Percentiles rank a stretch among this genome's conserved stretches.
These are phyloP conservation scores for Rosa multiflora DNA, from an alignment of 306 rosid species.

Conservation along the genomic window DNA sequence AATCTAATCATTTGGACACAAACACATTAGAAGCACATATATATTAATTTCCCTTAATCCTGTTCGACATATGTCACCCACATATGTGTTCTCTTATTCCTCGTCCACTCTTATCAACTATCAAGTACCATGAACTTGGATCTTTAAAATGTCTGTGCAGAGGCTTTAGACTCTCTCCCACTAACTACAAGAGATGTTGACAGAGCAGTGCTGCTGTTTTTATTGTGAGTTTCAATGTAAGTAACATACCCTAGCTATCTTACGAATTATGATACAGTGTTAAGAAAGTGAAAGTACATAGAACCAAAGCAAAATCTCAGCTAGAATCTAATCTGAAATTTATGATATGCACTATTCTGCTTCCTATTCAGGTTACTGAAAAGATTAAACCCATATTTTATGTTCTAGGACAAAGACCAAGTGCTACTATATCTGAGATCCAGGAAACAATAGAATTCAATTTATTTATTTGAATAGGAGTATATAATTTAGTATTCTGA, in stretches of 20 bases:
- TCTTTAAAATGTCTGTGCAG: conserved; percentile 17
- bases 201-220: conserved; percentile 45
- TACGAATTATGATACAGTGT: conserved; percentile 18
- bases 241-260: conserved; percentile 19
- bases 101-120: conserved; percentile 32
- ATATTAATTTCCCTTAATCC: background rate
- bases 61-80: conserved; percentile 29
- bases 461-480: background rate
- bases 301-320: conserved; percentile 19
- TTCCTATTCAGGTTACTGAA: background rate
- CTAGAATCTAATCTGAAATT: conserved; percentile 25
- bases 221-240: conserved; percentile 55
- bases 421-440: background rate
- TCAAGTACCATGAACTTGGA: conserved; percentile 41
- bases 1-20: background rate
- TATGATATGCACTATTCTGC: background rate
- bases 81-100: conserved; percentile 33
- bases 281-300: conserved; percentile 36
- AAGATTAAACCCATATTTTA: background rate
- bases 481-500: background rate
- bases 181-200: conserved; percentile 49
- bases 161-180: conserved; percentile 24
- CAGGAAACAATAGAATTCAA: background rate
- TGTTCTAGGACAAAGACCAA: conserved; percentile 4
- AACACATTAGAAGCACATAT: background rate